phyloP scores from a whole-genome alignment of 495 filamentous ascomycete genomes.

The Aspergillus hancockii region DNA sequence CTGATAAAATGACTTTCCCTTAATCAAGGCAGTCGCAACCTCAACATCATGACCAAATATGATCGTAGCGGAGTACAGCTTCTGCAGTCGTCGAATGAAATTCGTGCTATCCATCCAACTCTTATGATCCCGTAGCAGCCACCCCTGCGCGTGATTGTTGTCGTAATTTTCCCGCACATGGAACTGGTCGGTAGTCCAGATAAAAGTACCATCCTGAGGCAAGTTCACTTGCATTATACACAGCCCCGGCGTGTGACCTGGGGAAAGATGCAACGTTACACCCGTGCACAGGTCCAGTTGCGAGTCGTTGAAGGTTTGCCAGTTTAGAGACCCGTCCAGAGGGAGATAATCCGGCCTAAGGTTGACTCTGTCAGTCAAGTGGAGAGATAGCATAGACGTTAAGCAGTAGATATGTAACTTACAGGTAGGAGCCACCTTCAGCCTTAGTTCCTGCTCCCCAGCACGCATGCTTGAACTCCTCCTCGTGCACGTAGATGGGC shows the following conservation, averaged over 20 bases:
- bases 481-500: constrained; percentile 54
- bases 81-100: constrained; percentile 37
- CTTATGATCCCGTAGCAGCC: constrained; percentile 43
- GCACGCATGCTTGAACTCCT: constrained; percentile 51
- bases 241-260: constrained; percentile 43
- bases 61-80: constrained; percentile 36
- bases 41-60: constrained; percentile 42
- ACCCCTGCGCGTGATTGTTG: constrained; percentile 39
- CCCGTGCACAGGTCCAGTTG: constrained; percentile 38
- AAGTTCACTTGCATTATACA: constrained; percentile 44
- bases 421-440: constrained; percentile 47
- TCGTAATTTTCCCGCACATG: constrained; percentile 43
- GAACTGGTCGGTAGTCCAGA: constrained; percentile 48
- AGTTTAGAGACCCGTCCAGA: constrained; percentile 26
- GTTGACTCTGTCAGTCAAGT: neutral
- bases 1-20: constrained; percentile 25
- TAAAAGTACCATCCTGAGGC: constrained; percentile 38
- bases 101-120: constrained; percentile 43
- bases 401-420: constrained; percentile 29
- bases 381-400: neutral
- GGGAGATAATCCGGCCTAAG: constrained; percentile 9
- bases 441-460: constrained; percentile 45
- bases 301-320: constrained; percentile 35
- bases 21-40: constrained; percentile 17
- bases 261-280: constrained; percentile 37